Percentiles rank a stretch among this genome's conserved stretches.
These are phyloP conservation scores for Thalassia testudinum DNA, from an alignment of 116 monocot genomes.

Conservation along the genomic window DNA sequence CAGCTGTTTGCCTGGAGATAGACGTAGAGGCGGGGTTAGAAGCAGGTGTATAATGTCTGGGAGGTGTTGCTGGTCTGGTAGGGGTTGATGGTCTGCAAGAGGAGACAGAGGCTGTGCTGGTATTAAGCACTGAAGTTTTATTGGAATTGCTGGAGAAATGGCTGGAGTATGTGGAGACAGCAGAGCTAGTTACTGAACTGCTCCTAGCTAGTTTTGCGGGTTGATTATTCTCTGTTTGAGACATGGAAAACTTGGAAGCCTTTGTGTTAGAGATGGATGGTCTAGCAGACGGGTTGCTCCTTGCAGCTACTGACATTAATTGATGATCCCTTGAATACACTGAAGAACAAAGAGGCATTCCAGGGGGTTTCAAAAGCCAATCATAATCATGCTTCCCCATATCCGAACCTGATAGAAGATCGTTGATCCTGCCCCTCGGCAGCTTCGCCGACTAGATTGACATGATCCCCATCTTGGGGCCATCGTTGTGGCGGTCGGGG, in stretches of 20 bases:
- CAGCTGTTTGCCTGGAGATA: slow-evolving; percentile 10
- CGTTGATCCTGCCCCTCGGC: slow-evolving; percentile 18
- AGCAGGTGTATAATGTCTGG: slow-evolving; percentile 2
- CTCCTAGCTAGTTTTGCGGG: slow-evolving; percentile 48
- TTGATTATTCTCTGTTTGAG: slow-evolving; percentile 30
- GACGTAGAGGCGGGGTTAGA: background rate
- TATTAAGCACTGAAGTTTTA: slow-evolving; percentile 33
- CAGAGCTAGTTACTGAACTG: slow-evolving; percentile 50
- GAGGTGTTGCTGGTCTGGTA: slow-evolving; percentile 6
- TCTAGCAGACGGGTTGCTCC: slow-evolving; percentile 9
- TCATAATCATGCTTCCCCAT: slow-evolving; percentile 43
- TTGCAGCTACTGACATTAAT: slow-evolving; percentile 18
- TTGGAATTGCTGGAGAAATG: slow-evolving; percentile 9
- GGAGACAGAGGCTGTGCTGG: slow-evolving; percentile 27
- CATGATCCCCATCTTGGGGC: slow-evolving; percentile 12
- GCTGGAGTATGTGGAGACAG: slow-evolving; percentile 16
- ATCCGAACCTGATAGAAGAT: slow-evolving; percentile 27
- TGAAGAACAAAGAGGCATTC: slow-evolving; percentile 37
- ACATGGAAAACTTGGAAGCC: slow-evolving; percentile 54
- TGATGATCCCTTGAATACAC: slow-evolving; percentile 24
- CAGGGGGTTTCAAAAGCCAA: slow-evolving; percentile 84
- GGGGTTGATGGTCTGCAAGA: slow-evolving; percentile 54
- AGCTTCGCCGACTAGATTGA: slow-evolving; percentile 3
- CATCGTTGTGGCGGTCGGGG: too few relatives aligned
- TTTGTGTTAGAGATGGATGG: slow-evolving; percentile 39